A percentile compares a stretch with the other conserved stretches of the same genome.
Conservation (phyloP, 2,329 filamentous ascomycete genomes). For the Colletotrichum acutatum region DNA sequence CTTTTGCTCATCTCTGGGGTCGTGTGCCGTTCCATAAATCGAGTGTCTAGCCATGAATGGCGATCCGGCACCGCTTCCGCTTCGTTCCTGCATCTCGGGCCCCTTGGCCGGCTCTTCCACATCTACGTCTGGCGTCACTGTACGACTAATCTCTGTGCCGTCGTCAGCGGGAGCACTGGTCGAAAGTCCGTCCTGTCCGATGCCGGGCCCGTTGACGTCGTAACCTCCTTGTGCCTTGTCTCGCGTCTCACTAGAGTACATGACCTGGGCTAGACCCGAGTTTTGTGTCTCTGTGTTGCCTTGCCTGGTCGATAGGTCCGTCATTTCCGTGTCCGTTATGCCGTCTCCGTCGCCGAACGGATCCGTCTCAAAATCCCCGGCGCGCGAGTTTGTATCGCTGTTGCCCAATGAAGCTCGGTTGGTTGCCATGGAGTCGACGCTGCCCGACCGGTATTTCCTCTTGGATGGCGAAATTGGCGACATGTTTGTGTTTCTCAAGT, state of each 20-base stretch:
- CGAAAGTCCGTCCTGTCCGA: constrained; percentile 30
- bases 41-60: constrained; percentile 41
- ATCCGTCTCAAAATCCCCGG: constrained; percentile 31
- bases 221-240: constrained; percentile 37
- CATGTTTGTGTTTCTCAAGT: constrained; percentile 9
- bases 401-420: constrained; percentile 56
- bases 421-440: constrained; percentile 58
- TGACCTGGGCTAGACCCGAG: constrained; percentile 3
- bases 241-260: constrained; percentile 21
- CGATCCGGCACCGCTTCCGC: constrained; percentile 36
- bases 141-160: constrained; percentile 34
- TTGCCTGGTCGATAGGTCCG: constrained; percentile 35
- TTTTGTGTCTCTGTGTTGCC: neutral
- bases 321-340: constrained; percentile 41
- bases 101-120: constrained; percentile 38
- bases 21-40: constrained; percentile 10
- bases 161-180: constrained; percentile 31
- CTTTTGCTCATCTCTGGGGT: constrained; percentile 36
- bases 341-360: constrained; percentile 44
- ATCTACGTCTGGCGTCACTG: constrained; percentile 34
- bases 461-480: constrained; percentile 53
- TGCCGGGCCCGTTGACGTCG: constrained; percentile 22
- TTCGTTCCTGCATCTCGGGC: constrained; percentile 60
- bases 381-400: constrained; percentile 34
- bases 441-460: constrained; percentile 57